A percentile compares a stretch with the other conserved stretches of the same genome.
Conservation (phyloP, 2,329 filamentous ascomycete species). For the Fusarium sulawesiense region DNA sequence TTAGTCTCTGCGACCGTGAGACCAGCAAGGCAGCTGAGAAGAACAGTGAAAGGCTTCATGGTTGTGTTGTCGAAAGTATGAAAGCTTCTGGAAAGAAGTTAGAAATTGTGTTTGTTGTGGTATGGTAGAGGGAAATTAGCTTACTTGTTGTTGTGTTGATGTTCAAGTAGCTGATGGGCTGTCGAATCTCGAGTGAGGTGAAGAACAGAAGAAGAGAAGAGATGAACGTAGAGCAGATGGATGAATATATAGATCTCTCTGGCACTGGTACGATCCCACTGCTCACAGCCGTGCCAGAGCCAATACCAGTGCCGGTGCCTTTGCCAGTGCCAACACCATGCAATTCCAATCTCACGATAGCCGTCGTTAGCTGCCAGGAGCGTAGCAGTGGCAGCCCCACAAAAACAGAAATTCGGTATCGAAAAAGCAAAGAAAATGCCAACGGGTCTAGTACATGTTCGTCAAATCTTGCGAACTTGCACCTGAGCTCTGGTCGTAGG, state of each 20-base stretch:
- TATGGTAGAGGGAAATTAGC: neutral
- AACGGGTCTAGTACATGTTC: constrained; percentile 3
- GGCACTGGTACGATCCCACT: neutral
- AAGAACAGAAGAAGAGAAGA: neutral
- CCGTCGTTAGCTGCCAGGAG: neutral
- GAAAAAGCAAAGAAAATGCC: constrained; percentile 23
- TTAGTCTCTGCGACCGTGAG: neutral
- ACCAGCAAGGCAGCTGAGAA: constrained; percentile 7
- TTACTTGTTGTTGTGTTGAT: neutral
- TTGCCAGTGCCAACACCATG: neutral
- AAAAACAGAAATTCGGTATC: neutral
- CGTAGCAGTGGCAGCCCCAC: constrained; percentile 21
- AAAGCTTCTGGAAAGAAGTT: neutral
- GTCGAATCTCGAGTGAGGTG: neutral
- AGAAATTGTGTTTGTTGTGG: neutral
- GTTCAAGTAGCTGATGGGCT: neutral
- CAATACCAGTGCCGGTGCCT: neutral
- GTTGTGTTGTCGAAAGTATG: neutral
- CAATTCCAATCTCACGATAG: constrained; percentile 5
- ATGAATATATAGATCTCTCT: constrained; percentile 14
- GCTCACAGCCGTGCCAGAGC: neutral
- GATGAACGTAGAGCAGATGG: neutral
- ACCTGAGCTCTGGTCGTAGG: neutral
- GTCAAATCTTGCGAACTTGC: constrained; percentile 7
- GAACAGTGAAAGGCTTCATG: constrained; percentile 21